Evolutionary conservation across 2,329 filamentous ascomycete species (phyloP), one percentile per base, ranked within the genome.

Genomic region (Trichoderma sp.): DNA sequence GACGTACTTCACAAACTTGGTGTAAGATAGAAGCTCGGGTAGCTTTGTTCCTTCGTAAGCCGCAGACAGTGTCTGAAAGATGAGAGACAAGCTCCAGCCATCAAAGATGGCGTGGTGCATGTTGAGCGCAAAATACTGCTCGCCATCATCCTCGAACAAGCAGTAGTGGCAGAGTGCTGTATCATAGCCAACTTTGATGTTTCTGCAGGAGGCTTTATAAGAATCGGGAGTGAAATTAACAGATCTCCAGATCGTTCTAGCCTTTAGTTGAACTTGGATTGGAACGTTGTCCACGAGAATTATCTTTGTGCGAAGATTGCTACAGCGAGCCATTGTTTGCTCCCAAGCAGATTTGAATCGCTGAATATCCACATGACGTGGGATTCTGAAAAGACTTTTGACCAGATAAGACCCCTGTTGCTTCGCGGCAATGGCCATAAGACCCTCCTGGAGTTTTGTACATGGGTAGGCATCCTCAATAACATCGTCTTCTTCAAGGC

Each of bases 31-130:
- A 24, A 68, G 33, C 19, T 64, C 24, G n/a, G 55, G 33, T 53
- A 70, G 47, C 55, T 69, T 78, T 55, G 33, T 6, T 40, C 53
- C 40, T 11, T 58, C 13, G 19, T 70, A 68, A 11, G 37, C 40
- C 5, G 62, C 40, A 19, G 24, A 40, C 19, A 68, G 33, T 8
- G 66, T 63, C 43, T 52, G 43, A 19, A 68, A 27, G 5, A 40
- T 47, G 16, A 68, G 19, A 0, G 56, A 52, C 10, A 68, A 14
- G 31, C 52, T 63, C 57, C 56, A 68, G 24, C 66, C 66, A 47
- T 68, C 66, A 5, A 62, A 68, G 5, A 68, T 35, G 13, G 57
- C 7, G 19, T 68, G 66, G 29, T 68, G 66, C 19, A 68, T 62
- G 29, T 37, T 53, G 10, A 57, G 56, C 19, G 33, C 16, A 59